Evolutionary conservation across 257 asterid species (phyloP).

Genomic region (Solanum microdontum): DNA sequence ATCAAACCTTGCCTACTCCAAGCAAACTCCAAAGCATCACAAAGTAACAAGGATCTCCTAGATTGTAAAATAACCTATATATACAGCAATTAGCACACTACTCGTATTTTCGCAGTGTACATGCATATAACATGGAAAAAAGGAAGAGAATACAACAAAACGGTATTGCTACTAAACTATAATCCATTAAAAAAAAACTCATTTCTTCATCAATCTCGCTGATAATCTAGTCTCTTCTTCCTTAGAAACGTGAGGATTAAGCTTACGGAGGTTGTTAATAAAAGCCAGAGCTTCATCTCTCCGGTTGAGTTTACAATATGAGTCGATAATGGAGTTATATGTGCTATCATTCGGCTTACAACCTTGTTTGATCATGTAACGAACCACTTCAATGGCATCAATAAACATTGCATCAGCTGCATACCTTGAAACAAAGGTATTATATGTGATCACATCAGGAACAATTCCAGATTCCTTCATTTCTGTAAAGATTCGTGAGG

Average conservation of each 20-base stretch:
- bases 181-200: neutral
- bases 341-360: slow-evolving; percentile 84
- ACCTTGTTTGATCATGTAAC: slow-evolving; percentile 73
- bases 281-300: slow-evolving; percentile 70
- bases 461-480: slow-evolving; percentile 48
- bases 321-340: slow-evolving; percentile 65
- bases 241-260: slow-evolving; percentile 56
- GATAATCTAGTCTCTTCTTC: slow-evolving; percentile 62
- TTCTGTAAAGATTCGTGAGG: slow-evolving; percentile 61
- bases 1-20: neutral
- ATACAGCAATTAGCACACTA: neutral
- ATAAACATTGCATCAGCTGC: slow-evolving; percentile 68
- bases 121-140: neutral
- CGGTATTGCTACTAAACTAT: neutral
- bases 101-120: neutral
- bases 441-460: slow-evolving; percentile 78
- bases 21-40: neutral
- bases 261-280: slow-evolving; percentile 40
- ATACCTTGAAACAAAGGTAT: slow-evolving; percentile 65
- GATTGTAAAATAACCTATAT: neutral
- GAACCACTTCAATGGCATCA: slow-evolving; percentile 72
- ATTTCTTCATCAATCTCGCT: slow-evolving; percentile 34
- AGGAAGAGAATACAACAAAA: neutral
- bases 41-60: neutral
- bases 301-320: slow-evolving; percentile 52